Percentiles rank a stretch among this genome's conserved stretches.
phyloP scores from a whole-genome alignment of 225 moss, liverwort and hornwort species.

The Pseudisothecium myosuroides region DNA sequence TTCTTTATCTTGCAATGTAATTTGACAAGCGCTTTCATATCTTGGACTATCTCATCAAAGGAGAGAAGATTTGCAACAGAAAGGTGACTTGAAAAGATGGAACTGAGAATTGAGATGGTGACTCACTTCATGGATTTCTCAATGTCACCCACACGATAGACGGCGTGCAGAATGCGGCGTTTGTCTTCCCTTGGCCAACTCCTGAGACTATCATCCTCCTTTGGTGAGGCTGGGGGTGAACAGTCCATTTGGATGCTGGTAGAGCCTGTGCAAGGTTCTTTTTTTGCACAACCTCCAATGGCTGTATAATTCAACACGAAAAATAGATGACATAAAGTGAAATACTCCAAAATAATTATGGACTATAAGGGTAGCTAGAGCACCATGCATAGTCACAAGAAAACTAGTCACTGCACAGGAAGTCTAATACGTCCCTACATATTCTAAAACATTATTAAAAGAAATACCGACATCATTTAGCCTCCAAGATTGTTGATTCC shows the following conservation, averaged over 20 bases:
- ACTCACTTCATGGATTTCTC: constrained; percentile 64
- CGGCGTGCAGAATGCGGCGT: constrained; percentile 46
- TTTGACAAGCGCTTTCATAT: not conserved
- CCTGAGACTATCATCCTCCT: constrained; percentile 11
- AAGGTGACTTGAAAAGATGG: not conserved
- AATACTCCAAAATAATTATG: not conserved
- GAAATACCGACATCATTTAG: not conserved
- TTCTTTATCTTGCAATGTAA: not conserved
- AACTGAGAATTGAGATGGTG: not conserved
- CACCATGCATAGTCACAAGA: not conserved
- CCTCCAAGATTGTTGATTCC: not conserved
- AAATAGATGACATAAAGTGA: not conserved
- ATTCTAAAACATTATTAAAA: not conserved
- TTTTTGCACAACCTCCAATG: not conserved
- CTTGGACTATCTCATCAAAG: not conserved
- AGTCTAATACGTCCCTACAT: not conserved
- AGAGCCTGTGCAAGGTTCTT: not conserved
- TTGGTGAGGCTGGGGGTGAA: not conserved
- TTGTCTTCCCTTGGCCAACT: constrained; percentile 51
- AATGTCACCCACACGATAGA: constrained; percentile 55
- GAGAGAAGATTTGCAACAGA: not conserved
- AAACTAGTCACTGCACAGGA: fast-evolving
- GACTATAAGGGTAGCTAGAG: too few relatives aligned
- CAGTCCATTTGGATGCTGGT: not conserved
- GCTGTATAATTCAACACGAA: not conserved